These are phyloP conservation scores for Cystoderma amianthinum DNA, from an alignment of 768 basidiomycete genomes.

Conservation along the genomic window DNA sequence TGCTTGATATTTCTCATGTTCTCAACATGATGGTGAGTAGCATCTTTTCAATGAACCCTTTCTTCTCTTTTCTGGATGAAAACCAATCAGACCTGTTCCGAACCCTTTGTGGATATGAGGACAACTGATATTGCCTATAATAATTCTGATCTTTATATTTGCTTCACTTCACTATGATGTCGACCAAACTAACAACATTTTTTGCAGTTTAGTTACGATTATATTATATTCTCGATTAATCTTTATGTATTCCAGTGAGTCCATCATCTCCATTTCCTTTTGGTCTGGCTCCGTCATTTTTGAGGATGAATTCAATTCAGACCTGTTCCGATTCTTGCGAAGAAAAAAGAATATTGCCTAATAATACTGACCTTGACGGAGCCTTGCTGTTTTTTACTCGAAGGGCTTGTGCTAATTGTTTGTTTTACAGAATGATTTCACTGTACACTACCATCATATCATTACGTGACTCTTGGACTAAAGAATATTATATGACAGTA, in stretches of 20 bases:
- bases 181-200: not conserved
- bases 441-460: not conserved
- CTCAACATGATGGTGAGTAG: slow-evolving; percentile 11
- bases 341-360: slow-evolving; percentile 2
- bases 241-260: not conserved
- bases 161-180: not conserved
- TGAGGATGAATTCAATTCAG: slow-evolving; percentile 1
- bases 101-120: slow-evolving; percentile 43
- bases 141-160: slow-evolving; percentile 12
- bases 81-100: slow-evolving; percentile 76
- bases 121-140: slow-evolving; percentile 61
- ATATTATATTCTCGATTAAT: not conserved
- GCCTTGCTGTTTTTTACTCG: not conserved
- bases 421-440: not conserved
- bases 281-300: not conserved
- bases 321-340: slow-evolving; percentile 1
- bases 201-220: not conserved
- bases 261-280: not conserved
- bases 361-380: not conserved
- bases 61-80: slow-evolving; percentile 41
- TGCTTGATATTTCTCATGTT: slow-evolving; percentile 10
- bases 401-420: not conserved
- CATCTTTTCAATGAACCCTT: slow-evolving; percentile 5
- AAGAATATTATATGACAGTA: not conserved
- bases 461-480: not conserved